A percentile compares a stretch with the other conserved stretches of the same genome.
These are phyloP conservation scores for Xylariaceae sp. DNA, from an alignment of 2,329 filamentous ascomycete genomes.

Conservation along the genomic window DNA sequence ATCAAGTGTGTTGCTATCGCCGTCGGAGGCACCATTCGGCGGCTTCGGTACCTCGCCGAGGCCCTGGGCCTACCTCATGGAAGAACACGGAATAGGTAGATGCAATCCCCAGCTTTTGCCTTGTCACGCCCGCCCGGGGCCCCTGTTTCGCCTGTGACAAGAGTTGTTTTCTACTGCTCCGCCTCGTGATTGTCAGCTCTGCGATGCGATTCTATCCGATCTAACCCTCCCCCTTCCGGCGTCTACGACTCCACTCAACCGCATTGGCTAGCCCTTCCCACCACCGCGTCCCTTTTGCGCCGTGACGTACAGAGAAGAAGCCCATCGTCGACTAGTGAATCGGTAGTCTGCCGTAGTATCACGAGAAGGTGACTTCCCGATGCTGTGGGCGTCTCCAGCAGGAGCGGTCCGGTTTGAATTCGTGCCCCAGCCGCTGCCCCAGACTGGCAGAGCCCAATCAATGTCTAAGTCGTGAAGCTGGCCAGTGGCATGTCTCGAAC, in stretches of 20 bases:
- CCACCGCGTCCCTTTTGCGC: background rate
- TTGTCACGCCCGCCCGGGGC: slow-evolving; percentile 2
- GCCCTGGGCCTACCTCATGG: slow-evolving; percentile 16
- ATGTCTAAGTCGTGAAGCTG: slow-evolving; percentile 17
- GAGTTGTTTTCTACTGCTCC: background rate
- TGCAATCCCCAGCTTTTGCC: slow-evolving; percentile 7
- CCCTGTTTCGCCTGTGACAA: slow-evolving; percentile 1
- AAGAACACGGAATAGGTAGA: slow-evolving; percentile 21
- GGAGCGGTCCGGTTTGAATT: slow-evolving; percentile 34
- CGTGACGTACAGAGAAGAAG: no score
- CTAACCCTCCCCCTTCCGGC: slow-evolving; percentile 1
- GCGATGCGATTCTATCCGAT: slow-evolving; percentile 14
- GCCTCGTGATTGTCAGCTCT: slow-evolving; percentile 8
- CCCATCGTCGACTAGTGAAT: background rate
- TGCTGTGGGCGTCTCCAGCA: slow-evolving; percentile 27
- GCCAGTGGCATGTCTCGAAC: slow-evolving; percentile 32
- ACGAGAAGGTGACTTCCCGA: slow-evolving; percentile 20
- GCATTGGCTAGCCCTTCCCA: background rate
- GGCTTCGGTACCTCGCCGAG: no score
- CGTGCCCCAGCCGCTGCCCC: slow-evolving; percentile 25
- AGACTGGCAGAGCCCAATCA: slow-evolving; percentile 22
- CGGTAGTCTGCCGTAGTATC: background rate
- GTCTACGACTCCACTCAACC: background rate
- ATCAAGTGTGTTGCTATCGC: background rate
- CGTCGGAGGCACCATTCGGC: no score